These are phyloP conservation scores for Myxozyma vanderwaltii DNA, from an alignment of 805 yeast species.

Conservation along the genomic window DNA sequence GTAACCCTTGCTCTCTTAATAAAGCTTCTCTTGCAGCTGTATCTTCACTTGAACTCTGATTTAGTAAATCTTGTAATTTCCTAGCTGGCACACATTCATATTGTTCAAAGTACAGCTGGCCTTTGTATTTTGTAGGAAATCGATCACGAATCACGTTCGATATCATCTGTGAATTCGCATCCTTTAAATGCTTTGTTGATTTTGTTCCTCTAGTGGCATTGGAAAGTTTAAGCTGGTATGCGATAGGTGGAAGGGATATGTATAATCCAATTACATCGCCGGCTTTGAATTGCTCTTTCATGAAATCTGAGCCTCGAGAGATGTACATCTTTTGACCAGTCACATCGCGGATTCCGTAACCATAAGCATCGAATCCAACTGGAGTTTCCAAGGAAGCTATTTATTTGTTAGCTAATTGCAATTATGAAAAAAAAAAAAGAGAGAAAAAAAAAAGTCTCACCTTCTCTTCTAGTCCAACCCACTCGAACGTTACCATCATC, in stretches of 20 bases:
- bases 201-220: neutral
- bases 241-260: slow-evolving; percentile 61
- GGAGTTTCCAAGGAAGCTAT: slow-evolving; percentile 86
- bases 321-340: slow-evolving; percentile 75
- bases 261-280: slow-evolving; percentile 87
- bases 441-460: slow-evolving; percentile 1
- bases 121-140: slow-evolving; percentile 81
- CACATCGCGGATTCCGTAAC: slow-evolving; percentile 84
- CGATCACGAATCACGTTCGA: slow-evolving; percentile 72
- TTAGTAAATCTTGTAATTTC: slow-evolving; percentile 70
- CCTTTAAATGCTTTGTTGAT: slow-evolving; percentile 8
- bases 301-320: slow-evolving; percentile 63
- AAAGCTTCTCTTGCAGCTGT: slow-evolving; percentile 13
- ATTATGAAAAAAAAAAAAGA: neutral
- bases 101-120: slow-evolving; percentile 77
- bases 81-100: slow-evolving; percentile 74
- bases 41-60: slow-evolving; percentile 44
- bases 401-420: neutral
- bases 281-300: slow-evolving; percentile 57
- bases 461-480: slow-evolving; percentile 79
- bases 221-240: slow-evolving; percentile 30
- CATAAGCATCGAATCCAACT: slow-evolving; percentile 92
- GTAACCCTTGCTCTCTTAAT: slow-evolving; percentile 38
- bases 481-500: slow-evolving; percentile 66
- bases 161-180: neutral